Base-by-base conservation (phyloP, 2,329 filamentous ascomycete species). In the Cryphonectria naterciae region DNA sequence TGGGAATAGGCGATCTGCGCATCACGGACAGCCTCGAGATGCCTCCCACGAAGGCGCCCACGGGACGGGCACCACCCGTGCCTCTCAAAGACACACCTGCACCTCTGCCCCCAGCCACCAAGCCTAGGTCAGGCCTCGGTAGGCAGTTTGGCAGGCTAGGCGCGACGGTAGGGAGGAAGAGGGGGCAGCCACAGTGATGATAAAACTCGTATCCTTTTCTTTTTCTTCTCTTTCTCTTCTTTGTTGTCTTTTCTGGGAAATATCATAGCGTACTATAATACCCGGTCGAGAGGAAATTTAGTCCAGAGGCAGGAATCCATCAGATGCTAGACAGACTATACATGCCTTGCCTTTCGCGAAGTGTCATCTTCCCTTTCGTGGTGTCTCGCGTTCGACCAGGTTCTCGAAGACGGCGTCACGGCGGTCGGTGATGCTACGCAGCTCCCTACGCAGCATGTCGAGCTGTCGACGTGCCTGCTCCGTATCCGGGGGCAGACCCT, bases 401-500 rank as follows among this genome's bases (percentile, higher is more conserved):
- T 85, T 87, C 77, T 95, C 93, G 78, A 97, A 97, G 68, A 93
- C 84, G 41, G 83, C 85, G 78, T 97, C 93, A 68, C 94, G 87
- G 75, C 86, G 85, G 74, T 85, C 84, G 39, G 86, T 90, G 67
- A 93, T 81, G 13, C 82, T 81, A 54, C 86, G 84, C 62, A 97
- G 82, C 76, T 94, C 89, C 1, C 83, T 81, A 72, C 92, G 87
- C 60, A 94, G 81, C 41, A 85, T 83, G 74, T 92, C 91, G 39
- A 97, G 85, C 78, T 93, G 90, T n/a, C 84, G 81, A 75, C 91
- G 87, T 49, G 94, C 94, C 63, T 88, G 85, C 64, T 90, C 86
- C 11, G 87, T 81, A 76, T 97, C 90, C 7, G 89, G 90, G 1
- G 94, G 92, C 72, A 97, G 80, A 8, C 91, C 90, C 68, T 90